Evolutionary conservation across 1,284 basidiomycete species (phyloP).

Genomic region (Heterobasidion irregulare): DNA sequence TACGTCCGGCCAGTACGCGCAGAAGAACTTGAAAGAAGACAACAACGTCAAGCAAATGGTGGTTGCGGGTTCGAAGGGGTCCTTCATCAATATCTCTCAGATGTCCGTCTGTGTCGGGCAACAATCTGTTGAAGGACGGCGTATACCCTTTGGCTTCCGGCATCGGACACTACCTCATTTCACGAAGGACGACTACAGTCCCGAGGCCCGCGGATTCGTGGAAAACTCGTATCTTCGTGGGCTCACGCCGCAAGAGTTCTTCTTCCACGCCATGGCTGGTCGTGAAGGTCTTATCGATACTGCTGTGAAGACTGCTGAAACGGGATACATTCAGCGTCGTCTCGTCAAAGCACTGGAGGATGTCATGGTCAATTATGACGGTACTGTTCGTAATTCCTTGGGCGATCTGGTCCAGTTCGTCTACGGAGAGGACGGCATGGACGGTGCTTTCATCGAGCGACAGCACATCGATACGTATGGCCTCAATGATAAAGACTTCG

Average conservation of each 20-base stretch:
- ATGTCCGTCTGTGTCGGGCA: constrained; percentile 99
- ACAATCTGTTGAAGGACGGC: constrained; percentile 96
- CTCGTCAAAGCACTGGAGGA: constrained; percentile 98
- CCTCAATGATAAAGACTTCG: constrained; percentile 80
- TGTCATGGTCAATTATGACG: constrained; percentile 96
- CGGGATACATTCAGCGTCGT: constrained; percentile 97
- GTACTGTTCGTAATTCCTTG: constrained; percentile 94
- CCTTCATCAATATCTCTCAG: constrained; percentile 99
- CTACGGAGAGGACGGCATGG: constrained; percentile 99
- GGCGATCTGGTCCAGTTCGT: constrained; percentile 95
- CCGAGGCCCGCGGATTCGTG: constrained; percentile 97
- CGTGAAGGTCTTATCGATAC: constrained; percentile 99
- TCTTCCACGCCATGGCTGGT: constrained; percentile 99
- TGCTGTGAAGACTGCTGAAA: constrained; percentile 99
- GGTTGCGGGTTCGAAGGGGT: constrained; percentile 96
- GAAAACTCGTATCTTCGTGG: constrained; percentile 99
- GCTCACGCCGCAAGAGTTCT: constrained; percentile 97
- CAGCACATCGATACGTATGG: constrained; percentile 89
- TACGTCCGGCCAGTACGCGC: constrained; percentile 89
- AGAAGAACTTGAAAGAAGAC: constrained; percentile 94
- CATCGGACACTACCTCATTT: constrained; percentile 97
- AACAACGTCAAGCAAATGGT: constrained; percentile 99
- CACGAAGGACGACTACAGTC: constrained; percentile 98
- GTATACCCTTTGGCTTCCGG: constrained; percentile 97
- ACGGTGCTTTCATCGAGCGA: constrained; percentile 95